Base-by-base conservation (phyloP, 2,329 filamentous ascomycete genomes). In the Mycosphaerella arachidis region DNA sequence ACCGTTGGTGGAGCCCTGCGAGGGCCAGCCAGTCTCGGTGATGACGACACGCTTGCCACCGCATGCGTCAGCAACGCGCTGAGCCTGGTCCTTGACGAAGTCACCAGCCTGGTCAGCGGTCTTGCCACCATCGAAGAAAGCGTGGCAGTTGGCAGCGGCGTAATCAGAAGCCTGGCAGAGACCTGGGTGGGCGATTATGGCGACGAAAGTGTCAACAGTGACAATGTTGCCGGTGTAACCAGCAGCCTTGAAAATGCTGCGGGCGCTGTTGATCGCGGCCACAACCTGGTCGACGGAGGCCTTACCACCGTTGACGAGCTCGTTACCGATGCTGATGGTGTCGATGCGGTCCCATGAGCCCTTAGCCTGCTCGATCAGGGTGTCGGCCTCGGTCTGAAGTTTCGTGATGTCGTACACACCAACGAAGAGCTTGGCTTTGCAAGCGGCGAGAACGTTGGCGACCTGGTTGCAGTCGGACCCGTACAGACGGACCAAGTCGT, bases 21-120 rank as follows among this genome's bases (percentile, higher is more conserved):
- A 86, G 46, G 91, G 91, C 91, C 91, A 96, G 54, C 92, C 92
- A 3, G 88, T 87, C 78, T 96, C 92, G 1, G 90, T 91, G 66
- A 95, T 86, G 40, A 93, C 79, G 33, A 89, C 81, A 50, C 81
- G 80, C 74, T 91, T 88, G 65, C 77, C 76, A 27, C 76, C 76
- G 55, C 81, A 84, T 3, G 77, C 78, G 3, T 73, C 66, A 18
- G 76, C 76, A 60, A 87, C 77, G 6, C 67, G 72, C 30, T 77
- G 70, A 6, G 78, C 81, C 63, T 87, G 85, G 29, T 79, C 77
- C 43, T 79, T 73, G 43, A 92, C 83, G 74, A 91, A 96, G 0
- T 73, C 67, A 3, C 91, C 91, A 2, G 91, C 86, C 33, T 84
- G 74, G 0, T 77, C 74, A 0, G 90, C 83, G 1, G 74, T 73